Conservation (phyloP, 2,329 filamentous ascomycete species). For the Bipolaris gigantea region DNA sequence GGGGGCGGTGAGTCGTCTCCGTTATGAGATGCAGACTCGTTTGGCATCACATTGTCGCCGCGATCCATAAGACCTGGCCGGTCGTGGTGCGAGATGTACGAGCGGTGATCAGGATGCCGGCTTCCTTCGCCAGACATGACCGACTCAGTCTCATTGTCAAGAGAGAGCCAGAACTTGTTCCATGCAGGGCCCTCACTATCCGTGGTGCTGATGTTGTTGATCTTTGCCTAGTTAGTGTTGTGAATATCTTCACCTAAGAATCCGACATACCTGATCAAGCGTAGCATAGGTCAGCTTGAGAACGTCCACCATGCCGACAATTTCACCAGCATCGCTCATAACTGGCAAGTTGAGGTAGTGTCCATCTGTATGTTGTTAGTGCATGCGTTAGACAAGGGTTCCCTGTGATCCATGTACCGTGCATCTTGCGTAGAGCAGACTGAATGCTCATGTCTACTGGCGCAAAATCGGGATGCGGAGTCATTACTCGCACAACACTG, state of each 20-base stretch:
- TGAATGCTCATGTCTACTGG: slow-evolving; percentile 99
- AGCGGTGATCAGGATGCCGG: slow-evolving; percentile 68
- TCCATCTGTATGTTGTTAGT: slow-evolving; percentile 65
- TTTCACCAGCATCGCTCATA: slow-evolving; percentile 96
- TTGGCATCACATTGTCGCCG: slow-evolving; percentile 83
- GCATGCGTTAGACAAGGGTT: background rate
- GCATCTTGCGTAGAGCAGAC: slow-evolving; percentile 97
- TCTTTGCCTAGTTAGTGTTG: slow-evolving; percentile 47
- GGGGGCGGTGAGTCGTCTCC: slow-evolving; percentile 75
- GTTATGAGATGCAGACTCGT: slow-evolving; percentile 92
- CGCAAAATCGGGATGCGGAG: slow-evolving; percentile 96
- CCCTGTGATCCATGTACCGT: slow-evolving; percentile 64
- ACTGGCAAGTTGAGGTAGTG: slow-evolving; percentile 98
- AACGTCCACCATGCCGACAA: slow-evolving; percentile 99
- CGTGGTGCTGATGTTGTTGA: slow-evolving; percentile 85
- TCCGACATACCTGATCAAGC: slow-evolving; percentile 75
- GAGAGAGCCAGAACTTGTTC: slow-evolving; percentile 99
- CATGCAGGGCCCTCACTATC: slow-evolving; percentile 95
- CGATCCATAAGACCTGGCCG: slow-evolving; percentile 63
- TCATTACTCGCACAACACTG: slow-evolving; percentile 99
- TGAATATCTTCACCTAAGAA: background rate
- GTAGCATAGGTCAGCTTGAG: slow-evolving; percentile 98
- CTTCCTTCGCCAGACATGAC: slow-evolving; percentile 90
- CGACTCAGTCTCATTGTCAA: slow-evolving; percentile 93
- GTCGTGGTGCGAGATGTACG: slow-evolving; percentile 78